phyloP scores from a whole-genome alignment of 805 yeast species.

The Phaffomyces opuntiae region DNA sequence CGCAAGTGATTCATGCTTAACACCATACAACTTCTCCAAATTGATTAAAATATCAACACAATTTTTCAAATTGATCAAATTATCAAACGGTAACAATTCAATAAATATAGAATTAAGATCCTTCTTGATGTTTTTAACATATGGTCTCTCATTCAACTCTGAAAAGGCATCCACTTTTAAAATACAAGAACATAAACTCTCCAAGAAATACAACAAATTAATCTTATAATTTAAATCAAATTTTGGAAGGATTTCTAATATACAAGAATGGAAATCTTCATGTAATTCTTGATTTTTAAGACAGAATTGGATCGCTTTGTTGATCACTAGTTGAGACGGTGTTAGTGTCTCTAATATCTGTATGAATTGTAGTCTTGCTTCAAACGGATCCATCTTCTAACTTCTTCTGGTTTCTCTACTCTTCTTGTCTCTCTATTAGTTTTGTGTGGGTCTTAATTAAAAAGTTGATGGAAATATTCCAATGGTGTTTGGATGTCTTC shows the following conservation, averaged over 20 bases:
- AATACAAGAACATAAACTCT: constrained; percentile 43
- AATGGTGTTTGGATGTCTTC: no score
- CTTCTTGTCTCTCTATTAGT: neutral
- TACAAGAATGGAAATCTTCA: constrained; percentile 63
- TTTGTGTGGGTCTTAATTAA: no score
- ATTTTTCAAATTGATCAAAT: constrained; percentile 15
- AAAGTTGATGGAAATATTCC: no score
- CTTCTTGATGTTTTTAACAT: constrained; percentile 20
- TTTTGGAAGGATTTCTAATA: constrained; percentile 49
- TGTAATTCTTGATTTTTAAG: constrained; percentile 49
- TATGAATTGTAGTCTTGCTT: constrained; percentile 69
- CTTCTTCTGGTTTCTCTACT: neutral
- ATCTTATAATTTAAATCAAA: constrained; percentile 56
- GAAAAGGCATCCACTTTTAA: neutral
- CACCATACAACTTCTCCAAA: constrained; percentile 12
- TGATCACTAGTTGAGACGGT: constrained; percentile 50
- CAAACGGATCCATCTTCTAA: constrained; percentile 77
- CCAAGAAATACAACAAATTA: constrained; percentile 64
- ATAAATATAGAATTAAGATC: constrained; percentile 29
- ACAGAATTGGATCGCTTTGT: constrained; percentile 31
- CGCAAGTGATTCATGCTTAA: constrained; percentile 2
- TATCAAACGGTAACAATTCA: constrained; percentile 29
- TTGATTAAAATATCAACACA: constrained; percentile 14
- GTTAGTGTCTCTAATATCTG: constrained; percentile 58
- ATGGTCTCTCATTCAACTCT: constrained; percentile 12